Conservation (phyloP, 495 filamentous ascomycete genomes). For the Penicillium waksmanii region DNA sequence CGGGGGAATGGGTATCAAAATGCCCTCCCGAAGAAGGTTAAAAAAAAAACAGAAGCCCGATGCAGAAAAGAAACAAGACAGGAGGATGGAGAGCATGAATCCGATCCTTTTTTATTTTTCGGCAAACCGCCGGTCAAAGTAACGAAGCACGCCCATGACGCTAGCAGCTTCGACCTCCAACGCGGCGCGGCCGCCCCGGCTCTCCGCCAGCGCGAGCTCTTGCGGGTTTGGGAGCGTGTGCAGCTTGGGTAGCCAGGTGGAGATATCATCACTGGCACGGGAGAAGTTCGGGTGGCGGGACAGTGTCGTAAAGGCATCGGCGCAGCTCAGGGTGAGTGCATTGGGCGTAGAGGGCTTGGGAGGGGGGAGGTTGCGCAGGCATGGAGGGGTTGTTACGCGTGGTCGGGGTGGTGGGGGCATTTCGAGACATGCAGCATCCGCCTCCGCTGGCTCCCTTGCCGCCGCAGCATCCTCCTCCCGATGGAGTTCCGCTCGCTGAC, state of each 20-base stretch:
- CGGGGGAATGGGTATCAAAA: conserved; percentile 49
- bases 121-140: conserved; percentile 77
- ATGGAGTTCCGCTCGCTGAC: conserved; percentile 47
- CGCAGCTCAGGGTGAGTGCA: conserved; percentile 60
- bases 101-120: conserved; percentile 35
- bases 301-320: conserved; percentile 81
- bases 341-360: conserved; percentile 34
- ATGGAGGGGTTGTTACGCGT: conserved; percentile 33
- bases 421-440: conserved; percentile 54
- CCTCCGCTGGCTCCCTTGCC: conserved; percentile 54
- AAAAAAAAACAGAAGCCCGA: conserved; percentile 23
- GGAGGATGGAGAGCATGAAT: conserved; percentile 1
- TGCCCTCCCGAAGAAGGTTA: conserved; percentile 12
- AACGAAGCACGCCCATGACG: conserved; percentile 82
- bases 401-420: conserved; percentile 33
- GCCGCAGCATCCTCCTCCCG: conserved; percentile 56
- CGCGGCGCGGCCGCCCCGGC: conserved; percentile 50
- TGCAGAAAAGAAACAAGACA: conserved; percentile 24
- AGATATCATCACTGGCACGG: conserved; percentile 73
- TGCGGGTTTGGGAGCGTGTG: conserved; percentile 57
- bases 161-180: conserved; percentile 85
- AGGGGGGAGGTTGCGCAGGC: conserved; percentile 28
- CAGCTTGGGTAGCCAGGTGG: conserved; percentile 74
- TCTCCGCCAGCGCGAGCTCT: conserved; percentile 37
- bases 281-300: conserved; percentile 80